These are phyloP conservation scores for Fallopia convolvulus DNA, from an alignment of 148 eudicot species.

Conservation along the genomic window DNA sequence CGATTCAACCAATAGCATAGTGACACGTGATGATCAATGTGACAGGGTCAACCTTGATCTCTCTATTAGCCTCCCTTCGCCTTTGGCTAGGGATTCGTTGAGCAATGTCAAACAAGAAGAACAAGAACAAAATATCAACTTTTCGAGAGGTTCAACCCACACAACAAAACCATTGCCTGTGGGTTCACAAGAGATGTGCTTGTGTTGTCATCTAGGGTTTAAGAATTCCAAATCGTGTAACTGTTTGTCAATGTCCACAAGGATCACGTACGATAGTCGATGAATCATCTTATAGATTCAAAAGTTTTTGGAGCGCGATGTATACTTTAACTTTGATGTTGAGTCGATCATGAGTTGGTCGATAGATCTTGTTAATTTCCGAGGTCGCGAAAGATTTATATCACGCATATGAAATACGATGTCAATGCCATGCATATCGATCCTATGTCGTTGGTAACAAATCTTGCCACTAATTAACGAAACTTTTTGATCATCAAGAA, in stretches of 20 bases:
- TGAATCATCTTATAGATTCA: background rate
- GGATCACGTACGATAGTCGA: background rate
- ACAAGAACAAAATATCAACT: conserved; percentile 1
- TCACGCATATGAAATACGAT: too few relatives aligned
- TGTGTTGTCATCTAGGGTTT: conserved; percentile 23
- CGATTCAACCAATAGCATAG: conserved; percentile 28
- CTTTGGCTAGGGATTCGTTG: background rate
- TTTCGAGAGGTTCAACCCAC: background rate
- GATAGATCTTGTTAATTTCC: background rate
- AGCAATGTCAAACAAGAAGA: background rate
- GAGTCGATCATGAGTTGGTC: background rate
- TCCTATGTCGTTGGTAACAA: too few relatives aligned
- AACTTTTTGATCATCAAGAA: too few relatives aligned
- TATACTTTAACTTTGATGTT: background rate
- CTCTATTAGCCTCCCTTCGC: conserved; percentile 19
- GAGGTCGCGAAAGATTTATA: too few relatives aligned
- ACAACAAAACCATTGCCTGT: background rate
- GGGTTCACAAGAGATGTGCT: conserved; percentile 16
- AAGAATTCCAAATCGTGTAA: conserved; percentile 12
- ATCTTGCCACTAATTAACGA: too few relatives aligned
- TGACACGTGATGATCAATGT: conserved; percentile 17
- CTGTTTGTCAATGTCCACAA: conserved; percentile 16
- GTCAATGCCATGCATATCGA: too few relatives aligned
- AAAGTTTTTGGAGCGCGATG: background rate
- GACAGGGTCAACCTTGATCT: conserved; percentile 16